phyloP scores from a whole-genome alignment of 306 rosid species.

The Prunus campanulata region DNA sequence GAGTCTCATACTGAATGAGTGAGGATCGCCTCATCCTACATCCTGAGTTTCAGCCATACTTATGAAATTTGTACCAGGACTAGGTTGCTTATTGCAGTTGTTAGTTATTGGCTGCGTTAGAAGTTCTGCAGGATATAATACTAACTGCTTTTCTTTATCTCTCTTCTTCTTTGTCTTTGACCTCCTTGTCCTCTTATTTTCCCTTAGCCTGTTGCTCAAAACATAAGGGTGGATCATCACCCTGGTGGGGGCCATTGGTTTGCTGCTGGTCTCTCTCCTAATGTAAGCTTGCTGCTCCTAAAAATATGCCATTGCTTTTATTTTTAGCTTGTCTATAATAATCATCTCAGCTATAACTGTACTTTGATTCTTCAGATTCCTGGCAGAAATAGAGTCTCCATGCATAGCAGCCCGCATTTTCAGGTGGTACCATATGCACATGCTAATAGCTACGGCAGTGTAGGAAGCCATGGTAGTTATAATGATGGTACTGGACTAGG shows the following conservation, averaged over 20 bases:
- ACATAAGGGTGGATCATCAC: slow-evolving; percentile 91
- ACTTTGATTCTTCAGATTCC: slow-evolving; percentile 56
- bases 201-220: slow-evolving; percentile 77
- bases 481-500: slow-evolving; percentile 78
- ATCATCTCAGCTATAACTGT: slow-evolving; percentile 16
- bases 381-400: slow-evolving; percentile 63
- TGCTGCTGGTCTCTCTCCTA: slow-evolving; percentile 99
- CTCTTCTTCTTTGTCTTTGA: not conserved
- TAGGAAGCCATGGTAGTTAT: slow-evolving; percentile 98
- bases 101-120: not conserved
- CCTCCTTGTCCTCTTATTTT: slow-evolving; percentile 4
- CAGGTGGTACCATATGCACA: slow-evolving; percentile 71
- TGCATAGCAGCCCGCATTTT: slow-evolving; percentile 77
- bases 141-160: not conserved
- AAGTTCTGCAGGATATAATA: not conserved
- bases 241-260: slow-evolving; percentile 99
- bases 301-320: slow-evolving; percentile 1
- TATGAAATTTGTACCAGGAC: not conserved
- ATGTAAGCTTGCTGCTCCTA: slow-evolving; percentile 54
- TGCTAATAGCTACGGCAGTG: slow-evolving; percentile 84
- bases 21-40: not conserved
- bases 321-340: slow-evolving; percentile 20
- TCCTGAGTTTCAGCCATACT: not conserved
- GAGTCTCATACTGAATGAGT: not conserved
- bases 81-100: not conserved